A percentile compares a stretch with the other conserved stretches of the same genome.
Conservation (phyloP, 768 basidiomycete genomes). For the Mycena polygramma region DNA sequence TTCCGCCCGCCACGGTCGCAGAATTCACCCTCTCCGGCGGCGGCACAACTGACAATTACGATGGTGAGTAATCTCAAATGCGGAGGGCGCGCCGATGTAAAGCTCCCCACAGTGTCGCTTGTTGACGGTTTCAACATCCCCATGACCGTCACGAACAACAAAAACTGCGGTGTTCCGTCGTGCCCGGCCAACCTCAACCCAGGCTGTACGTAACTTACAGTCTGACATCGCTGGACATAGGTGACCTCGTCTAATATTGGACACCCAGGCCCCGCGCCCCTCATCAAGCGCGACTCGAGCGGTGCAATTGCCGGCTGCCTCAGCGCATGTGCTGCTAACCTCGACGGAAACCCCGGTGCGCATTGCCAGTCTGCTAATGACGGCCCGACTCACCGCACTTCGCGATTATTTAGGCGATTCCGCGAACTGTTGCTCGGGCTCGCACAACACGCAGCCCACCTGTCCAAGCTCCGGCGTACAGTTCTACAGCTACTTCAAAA, state of each 20-base stretch:
- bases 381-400: slow-evolving; percentile 17
- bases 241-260: not conserved
- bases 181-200: slow-evolving; percentile 61
- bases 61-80: not conserved
- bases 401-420: slow-evolving; percentile 3
- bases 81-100: not conserved
- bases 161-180: slow-evolving; percentile 52
- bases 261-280: slow-evolving; percentile 18
- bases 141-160: slow-evolving; percentile 53
- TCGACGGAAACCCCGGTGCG: slow-evolving; percentile 34
- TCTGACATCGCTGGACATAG: too few relatives aligned
- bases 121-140: slow-evolving; percentile 63
- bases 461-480: slow-evolving; percentile 28
- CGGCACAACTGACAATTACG: not conserved
- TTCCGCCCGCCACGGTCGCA: slow-evolving; percentile 52
- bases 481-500: slow-evolving; percentile 32
- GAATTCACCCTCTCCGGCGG: not conserved
- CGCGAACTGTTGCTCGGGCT: slow-evolving; percentile 29
- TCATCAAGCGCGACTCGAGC: slow-evolving; percentile 7
- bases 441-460: slow-evolving; percentile 16
- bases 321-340: slow-evolving; percentile 30
- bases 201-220: too few relatives aligned
- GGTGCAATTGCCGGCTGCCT: slow-evolving; percentile 22
- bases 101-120: slow-evolving; percentile 37
- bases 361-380: too few relatives aligned